These are phyloP conservation scores for Vanrija pseudolonga DNA, from an alignment of 1,284 basidiomycete species.

Conservation along the genomic window DNA sequence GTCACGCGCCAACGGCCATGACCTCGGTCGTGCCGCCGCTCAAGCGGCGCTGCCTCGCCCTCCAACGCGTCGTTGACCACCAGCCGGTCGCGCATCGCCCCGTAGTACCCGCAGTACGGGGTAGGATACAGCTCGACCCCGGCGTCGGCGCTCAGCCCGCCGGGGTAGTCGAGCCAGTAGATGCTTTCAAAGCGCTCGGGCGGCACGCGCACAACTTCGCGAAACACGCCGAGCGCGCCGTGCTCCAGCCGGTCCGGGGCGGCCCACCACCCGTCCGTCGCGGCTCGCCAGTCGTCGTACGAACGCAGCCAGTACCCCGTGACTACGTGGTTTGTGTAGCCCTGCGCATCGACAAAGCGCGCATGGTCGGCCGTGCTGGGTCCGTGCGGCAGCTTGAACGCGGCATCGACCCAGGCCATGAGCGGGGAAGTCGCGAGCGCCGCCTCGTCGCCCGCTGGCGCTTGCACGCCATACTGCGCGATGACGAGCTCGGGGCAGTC, in stretches of 20 bases:
- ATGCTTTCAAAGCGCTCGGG: constrained; percentile 7
- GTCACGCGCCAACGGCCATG: neutral
- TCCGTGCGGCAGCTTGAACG: neutral
- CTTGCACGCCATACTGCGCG: constrained; percentile 4
- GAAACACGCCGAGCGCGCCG: neutral
- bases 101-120: constrained; percentile 17
- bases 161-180: constrained; percentile 13
- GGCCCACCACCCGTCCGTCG: constrained; percentile 3
- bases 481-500: neutral
- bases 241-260: neutral
- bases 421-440: neutral
- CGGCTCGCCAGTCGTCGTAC: constrained; percentile 1
- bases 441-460: neutral
- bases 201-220: constrained; percentile 8
- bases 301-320: constrained; percentile 4
- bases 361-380: constrained; percentile 8
- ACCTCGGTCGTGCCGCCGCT: neutral
- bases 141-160: constrained; percentile 2
- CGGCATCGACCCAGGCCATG: neutral
- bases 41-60: neutral
- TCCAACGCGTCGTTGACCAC: neutral
- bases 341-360: neutral
- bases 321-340: constrained; percentile 9
- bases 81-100: constrained; percentile 14
- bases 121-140: constrained; percentile 7